Percentiles rank a stretch among this genome's conserved stretches.
phyloP scores from a whole-genome alignment of 225 moss, liverwort and hornwort genomes.

The Sphagnum contortum region DNA sequence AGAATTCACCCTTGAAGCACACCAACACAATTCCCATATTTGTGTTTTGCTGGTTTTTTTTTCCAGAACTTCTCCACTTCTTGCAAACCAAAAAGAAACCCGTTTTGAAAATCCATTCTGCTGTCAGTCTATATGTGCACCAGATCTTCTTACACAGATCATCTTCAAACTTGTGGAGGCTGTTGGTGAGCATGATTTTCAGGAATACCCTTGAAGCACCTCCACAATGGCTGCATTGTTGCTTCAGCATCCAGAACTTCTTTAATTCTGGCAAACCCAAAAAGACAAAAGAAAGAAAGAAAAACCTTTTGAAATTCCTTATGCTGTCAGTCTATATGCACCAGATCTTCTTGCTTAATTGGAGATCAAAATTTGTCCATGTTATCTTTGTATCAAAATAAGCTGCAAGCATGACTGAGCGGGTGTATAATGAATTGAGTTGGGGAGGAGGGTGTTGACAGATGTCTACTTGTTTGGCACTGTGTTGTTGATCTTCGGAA shows the following conservation, averaged over 20 bases:
- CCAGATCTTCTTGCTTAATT: background rate
- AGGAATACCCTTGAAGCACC: background rate
- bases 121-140: no score
- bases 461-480: constrained; percentile 60
- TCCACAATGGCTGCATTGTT: background rate
- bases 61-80: no score
- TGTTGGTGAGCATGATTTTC: constrained; percentile 23
- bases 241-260: no score
- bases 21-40: no score
- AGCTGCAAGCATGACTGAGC: background rate
- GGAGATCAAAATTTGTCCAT: background rate
- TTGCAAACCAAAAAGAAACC: no score
- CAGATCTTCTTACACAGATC: constrained; percentile 12
- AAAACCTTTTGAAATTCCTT: no score
- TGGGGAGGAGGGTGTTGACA: constrained; percentile 8
- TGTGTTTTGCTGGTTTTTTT: no score
- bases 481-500: constrained; percentile 59
- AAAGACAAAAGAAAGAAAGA: no score
- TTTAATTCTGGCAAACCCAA: background rate
- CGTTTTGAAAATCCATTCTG: no score
- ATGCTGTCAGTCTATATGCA: no score
- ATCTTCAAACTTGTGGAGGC: constrained; percentile 61
- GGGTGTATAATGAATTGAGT: background rate
- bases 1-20: constrained; percentile 10
- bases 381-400: background rate